Base-by-base conservation (phyloP, 2,329 filamentous ascomycete species). In the Alternaria novae-zelandiae region DNA sequence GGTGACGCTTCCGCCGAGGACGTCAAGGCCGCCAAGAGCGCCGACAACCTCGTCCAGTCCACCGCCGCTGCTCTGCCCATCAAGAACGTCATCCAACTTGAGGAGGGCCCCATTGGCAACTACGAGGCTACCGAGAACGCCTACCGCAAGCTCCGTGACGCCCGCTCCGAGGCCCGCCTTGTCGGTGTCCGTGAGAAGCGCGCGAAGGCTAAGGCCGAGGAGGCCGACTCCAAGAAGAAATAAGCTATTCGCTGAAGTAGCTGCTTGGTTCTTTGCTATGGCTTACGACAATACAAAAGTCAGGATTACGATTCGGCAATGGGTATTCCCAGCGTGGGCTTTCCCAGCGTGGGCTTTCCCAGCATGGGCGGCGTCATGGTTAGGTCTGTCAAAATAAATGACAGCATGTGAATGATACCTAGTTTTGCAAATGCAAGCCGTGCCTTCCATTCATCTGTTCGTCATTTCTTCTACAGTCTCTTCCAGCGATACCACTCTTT, bases 101-200 rank as follows among this genome's bases (percentile, higher is more conserved):
- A 88, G 84, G 94, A 93, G 88, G 89, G 89, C 84, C 90, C 94
- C 73, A 82, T 97, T 78, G 90, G 91, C 83, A 87, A 83, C 77
- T 83, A 78, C 81, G 73, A 90, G 83, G 83, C 88, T 80, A 91
- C 94, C 86, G 91, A 94, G 84, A 91, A 90, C 83, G 96, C 94
- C 71, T 98, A 92, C 90, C 87, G 87, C 82, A 91, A 89, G 80
- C 90, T 99, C 82, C 92, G 96, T 83, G 86, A 91, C 75, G 90
- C 92, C 75, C 91, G 96, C 85, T 90, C 89, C 82, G 92, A 96
- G 81, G 90, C 91, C 79, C 91, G 94, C 83, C 86, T 91, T 80
- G 84, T 88, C 71, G 96, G 96, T 85, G 88, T 88, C 80, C 90
- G 94, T 83, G 94, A 96, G 88, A 98, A 98, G 94, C 91, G 96